These are phyloP conservation scores for Aegilops bicornis DNA, from an alignment of 176 grass and related monocot species.

Conservation along the genomic window DNA sequence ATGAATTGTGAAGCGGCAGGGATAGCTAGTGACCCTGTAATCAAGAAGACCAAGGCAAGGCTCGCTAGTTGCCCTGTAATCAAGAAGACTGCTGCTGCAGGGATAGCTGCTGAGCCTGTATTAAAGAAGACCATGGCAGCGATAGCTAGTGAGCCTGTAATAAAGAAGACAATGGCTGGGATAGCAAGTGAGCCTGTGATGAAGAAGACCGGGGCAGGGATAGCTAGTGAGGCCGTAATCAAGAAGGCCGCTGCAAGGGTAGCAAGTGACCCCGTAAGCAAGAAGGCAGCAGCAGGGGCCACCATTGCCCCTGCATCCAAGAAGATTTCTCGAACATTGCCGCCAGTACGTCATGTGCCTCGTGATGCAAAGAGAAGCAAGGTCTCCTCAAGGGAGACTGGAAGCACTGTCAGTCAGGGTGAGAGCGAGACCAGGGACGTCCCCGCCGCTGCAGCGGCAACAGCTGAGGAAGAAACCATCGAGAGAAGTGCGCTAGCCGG, in stretches of 20 bases:
- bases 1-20: background rate
- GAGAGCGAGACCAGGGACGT: slow-evolving; percentile 29
- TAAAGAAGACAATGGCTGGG: background rate
- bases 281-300: background rate
- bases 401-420: slow-evolving; percentile 7
- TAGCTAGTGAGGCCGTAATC: background rate
- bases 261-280: background rate
- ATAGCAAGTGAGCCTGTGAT: background rate
- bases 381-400: slow-evolving; percentile 15
- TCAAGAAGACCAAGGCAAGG: slow-evolving; percentile 17
- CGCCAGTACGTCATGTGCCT: slow-evolving; percentile 24
- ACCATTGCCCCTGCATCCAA: background rate
- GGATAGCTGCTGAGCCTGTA: background rate
- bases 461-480: background rate
- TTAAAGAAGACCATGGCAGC: background rate
- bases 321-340: slow-evolving; percentile 27
- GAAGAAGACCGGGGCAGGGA: background rate
- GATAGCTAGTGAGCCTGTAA: background rate
- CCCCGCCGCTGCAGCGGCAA: background rate
- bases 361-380: slow-evolving; percentile 40
- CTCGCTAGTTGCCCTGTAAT: background rate
- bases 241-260: background rate
- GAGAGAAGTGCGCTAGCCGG: background rate
- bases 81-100: background rate
- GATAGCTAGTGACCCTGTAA: slow-evolving; percentile 5